Evolutionary conservation across 106 monocot species (phyloP).

Genomic region (Platanthera guangdongensis): DNA sequence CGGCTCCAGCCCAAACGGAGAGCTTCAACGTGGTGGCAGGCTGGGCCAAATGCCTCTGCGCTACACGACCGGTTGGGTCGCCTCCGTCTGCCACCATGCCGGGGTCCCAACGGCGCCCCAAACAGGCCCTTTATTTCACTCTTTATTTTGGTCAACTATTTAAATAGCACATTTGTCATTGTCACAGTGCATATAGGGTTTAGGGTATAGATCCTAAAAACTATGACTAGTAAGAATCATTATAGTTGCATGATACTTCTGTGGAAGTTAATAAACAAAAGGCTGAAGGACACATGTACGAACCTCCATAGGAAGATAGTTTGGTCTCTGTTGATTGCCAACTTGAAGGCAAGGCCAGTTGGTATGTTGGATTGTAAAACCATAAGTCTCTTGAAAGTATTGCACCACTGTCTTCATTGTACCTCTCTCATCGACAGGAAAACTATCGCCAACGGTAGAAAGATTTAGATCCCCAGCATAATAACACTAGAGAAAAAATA

Average conservation of each 20-base stretch:
- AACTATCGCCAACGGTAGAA: slow-evolving; percentile 12
- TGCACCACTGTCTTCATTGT: slow-evolving; percentile 53
- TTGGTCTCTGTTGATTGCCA: slow-evolving; percentile 51
- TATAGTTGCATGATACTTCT: background rate
- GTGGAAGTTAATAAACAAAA: background rate
- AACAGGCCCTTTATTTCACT: too few species aligned
- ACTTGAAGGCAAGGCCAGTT: slow-evolving; percentile 65
- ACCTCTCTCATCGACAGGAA: slow-evolving; percentile 36
- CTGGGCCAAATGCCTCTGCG: too few species aligned
- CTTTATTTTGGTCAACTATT: too few species aligned
- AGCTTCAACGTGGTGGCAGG: too few species aligned
- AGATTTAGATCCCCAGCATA: background rate
- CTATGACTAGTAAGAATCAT: background rate
- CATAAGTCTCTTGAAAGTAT: slow-evolving; percentile 65
- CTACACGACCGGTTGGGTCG: too few species aligned
- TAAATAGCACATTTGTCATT: too few species aligned
- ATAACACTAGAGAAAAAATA: background rate
- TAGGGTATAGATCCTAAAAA: background rate
- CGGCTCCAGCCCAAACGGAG: too few species aligned
- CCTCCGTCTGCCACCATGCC: too few species aligned
- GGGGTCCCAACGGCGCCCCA: too few species aligned
- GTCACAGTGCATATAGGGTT: too few species aligned
- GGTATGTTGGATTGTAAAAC: slow-evolving; percentile 34
- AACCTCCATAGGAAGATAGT: slow-evolving; percentile 85
- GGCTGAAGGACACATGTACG: background rate